Evolutionary conservation across 1,284 basidiomycete species (phyloP).

Genomic region (Sporisorium scitamineum): DNA sequence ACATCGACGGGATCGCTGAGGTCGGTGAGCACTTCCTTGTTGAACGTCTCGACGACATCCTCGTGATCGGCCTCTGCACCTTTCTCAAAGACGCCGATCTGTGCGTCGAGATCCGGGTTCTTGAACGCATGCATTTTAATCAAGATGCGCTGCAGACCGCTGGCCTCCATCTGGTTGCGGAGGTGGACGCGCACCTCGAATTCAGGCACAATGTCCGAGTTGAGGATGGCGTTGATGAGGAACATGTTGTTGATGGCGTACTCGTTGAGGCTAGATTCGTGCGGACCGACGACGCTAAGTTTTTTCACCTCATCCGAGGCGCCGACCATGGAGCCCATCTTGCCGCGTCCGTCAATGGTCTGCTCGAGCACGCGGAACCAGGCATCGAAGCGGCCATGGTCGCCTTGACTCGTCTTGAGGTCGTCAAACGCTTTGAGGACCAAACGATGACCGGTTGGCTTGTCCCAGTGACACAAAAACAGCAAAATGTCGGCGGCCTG

Average conservation of each 20-base stretch:
- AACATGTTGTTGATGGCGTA: constrained; percentile 62
- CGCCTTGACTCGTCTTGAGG: constrained; percentile 54
- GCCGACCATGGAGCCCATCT: constrained; percentile 94
- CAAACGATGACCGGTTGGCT: constrained; percentile 71
- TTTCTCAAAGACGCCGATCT: constrained; percentile 78
- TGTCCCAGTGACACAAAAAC: constrained; percentile 73
- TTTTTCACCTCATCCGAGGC: constrained; percentile 87
- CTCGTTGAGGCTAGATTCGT: constrained; percentile 82
- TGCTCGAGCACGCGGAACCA: constrained; percentile 89
- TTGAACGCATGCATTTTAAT: constrained; percentile 79
- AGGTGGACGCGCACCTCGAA: constrained; percentile 85
- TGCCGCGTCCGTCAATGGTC: constrained; percentile 84
- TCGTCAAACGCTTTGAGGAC: constrained; percentile 72
- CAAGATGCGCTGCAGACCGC: constrained; percentile 82
- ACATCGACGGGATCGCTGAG: constrained; percentile 87
- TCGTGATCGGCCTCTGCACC: constrained; percentile 83
- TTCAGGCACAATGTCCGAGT: constrained; percentile 63
- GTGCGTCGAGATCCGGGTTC: constrained; percentile 76
- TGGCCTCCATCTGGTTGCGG: constrained; percentile 87
- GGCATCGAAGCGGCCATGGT: constrained; percentile 77
- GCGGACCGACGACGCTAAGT: constrained; percentile 71
- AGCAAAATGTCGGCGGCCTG: constrained; percentile 81
- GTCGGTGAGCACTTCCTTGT: constrained; percentile 81
- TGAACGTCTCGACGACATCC: constrained; percentile 80
- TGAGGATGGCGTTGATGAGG: constrained; percentile 62